Evolutionary conservation across 352 stramenopile genomes (phyloP).

Genomic region (Pythium chondricola): DNA sequence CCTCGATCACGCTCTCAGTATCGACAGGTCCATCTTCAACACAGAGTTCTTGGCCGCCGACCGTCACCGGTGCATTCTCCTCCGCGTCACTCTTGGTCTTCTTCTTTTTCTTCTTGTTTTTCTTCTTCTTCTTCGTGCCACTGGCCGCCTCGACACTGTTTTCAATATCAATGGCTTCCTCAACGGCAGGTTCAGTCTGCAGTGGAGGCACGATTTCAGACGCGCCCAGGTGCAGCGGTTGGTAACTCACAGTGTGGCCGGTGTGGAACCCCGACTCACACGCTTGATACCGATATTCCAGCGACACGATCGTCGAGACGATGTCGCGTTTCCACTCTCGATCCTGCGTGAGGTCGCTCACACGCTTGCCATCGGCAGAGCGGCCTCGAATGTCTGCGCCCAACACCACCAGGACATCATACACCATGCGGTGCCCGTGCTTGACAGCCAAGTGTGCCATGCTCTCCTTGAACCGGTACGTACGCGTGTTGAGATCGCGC

Average conservation of each 20-base stretch:
- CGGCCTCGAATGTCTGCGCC: not conserved
- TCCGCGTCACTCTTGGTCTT: no score
- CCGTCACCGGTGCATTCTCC: no score
- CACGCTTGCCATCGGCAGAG: constrained; percentile 4
- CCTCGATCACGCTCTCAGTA: no score
- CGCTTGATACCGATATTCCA: not conserved
- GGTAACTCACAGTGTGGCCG: no score
- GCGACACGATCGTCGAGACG: not conserved
- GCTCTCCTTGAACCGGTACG: constrained; percentile 11
- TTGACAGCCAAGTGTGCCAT: constrained; percentile 9
- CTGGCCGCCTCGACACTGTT: not conserved
- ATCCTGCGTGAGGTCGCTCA: constrained; percentile 5
- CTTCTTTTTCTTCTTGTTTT: constrained; percentile 5
- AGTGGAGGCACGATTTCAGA: no score
- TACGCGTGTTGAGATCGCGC: constrained; percentile 5
- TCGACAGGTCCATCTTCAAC: no score
- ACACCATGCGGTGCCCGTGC: not conserved
- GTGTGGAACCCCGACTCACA: no score
- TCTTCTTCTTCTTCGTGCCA: constrained; percentile 3
- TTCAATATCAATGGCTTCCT: no score
- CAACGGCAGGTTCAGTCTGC: no score
- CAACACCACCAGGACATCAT: not conserved
- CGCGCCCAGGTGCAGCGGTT: no score
- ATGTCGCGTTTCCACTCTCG: constrained; percentile 4
- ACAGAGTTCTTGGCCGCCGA: no score